A percentile compares a stretch with the other conserved stretches of the same genome.
Conservation (phyloP, 495 filamentous ascomycete genomes). For the Neurospora cerealis region DNA sequence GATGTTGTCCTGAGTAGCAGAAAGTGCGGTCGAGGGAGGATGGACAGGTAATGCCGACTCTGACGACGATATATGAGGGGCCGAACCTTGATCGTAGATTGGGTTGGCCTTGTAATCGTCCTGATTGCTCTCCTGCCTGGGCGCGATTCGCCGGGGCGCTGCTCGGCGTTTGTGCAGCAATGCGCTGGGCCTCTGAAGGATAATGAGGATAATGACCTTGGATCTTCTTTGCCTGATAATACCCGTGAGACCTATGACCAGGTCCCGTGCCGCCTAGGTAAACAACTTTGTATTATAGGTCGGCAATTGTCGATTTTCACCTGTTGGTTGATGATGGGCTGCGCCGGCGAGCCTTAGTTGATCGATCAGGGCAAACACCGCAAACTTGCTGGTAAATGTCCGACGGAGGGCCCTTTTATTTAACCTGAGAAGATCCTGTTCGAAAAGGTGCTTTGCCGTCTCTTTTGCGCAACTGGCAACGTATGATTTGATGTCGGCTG, state of each 20-base stretch:
- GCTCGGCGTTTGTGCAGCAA: neutral
- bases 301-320: neutral
- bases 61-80: constrained; percentile 2
- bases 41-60: neutral
- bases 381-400: neutral
- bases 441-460: neutral
- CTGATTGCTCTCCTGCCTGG: neutral
- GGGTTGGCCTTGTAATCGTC: neutral
- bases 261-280: constrained; percentile 1
- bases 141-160: neutral
- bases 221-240: neutral
- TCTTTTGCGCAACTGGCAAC: neutral
- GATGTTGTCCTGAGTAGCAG: constrained; percentile 2
- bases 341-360: neutral
- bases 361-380: neutral
- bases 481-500: neutral
- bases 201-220: constrained; percentile 2
- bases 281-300: constrained; percentile 1
- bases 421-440: neutral
- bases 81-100: neutral
- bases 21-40: neutral
- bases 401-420: neutral
- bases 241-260: neutral
- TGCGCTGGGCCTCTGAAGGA: neutral
- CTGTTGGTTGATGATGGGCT: neutral